Conservation (phyloP, 352 stramenopile species). For the Stramenopiles sp. region DNA sequence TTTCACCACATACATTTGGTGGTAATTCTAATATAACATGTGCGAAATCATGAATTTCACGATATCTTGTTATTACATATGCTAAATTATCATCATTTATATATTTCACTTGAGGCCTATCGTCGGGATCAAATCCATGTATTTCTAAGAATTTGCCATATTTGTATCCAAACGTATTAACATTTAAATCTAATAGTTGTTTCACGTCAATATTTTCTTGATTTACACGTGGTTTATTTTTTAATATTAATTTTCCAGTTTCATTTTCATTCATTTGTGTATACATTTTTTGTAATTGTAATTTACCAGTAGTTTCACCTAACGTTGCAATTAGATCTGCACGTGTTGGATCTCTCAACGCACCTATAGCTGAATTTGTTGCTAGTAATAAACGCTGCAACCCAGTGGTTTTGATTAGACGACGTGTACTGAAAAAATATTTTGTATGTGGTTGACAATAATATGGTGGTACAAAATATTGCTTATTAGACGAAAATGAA, state of each 20-base stretch:
- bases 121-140: conserved; percentile 47
- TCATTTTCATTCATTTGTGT: background rate
- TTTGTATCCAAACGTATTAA: conserved; percentile 56
- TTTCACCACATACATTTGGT: conserved; percentile 78
- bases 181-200: conserved; percentile 61
- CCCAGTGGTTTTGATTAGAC: no score
- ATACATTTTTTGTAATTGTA: background rate
- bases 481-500: no score
- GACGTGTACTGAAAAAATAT: no score
- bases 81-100: conserved; percentile 77
- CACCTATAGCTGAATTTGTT: conserved; percentile 53
- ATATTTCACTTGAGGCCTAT: conserved; percentile 31
- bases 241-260: conserved; percentile 46
- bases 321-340: conserved; percentile 80
- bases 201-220: conserved; percentile 46
- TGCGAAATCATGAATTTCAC: conserved; percentile 78
- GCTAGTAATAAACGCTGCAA: conserved; percentile 62
- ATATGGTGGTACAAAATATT: no score
- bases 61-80: conserved; percentile 79
- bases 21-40: conserved; percentile 80
- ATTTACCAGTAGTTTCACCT: conserved; percentile 67
- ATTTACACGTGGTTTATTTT: conserved; percentile 56
- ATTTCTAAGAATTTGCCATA: conserved; percentile 69
- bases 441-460: no score
- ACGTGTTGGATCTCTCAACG: conserved; percentile 69